These are phyloP conservation scores for Lagenidium giganteum DNA, from an alignment of 352 stramenopile species.

Conservation along the genomic window DNA sequence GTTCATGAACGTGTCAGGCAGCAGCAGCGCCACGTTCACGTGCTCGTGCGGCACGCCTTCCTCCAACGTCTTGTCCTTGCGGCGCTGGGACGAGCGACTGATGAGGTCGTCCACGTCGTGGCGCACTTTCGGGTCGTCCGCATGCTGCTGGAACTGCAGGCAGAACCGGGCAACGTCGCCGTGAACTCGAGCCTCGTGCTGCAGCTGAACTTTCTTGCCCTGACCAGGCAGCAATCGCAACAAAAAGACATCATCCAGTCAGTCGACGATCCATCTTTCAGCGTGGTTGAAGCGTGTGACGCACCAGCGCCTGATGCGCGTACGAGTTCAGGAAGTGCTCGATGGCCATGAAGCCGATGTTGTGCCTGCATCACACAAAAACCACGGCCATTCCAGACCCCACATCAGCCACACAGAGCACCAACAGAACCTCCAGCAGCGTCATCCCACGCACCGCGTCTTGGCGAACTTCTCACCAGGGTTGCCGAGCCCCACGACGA, in stretches of 20 bases:
- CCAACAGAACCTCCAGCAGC: not conserved
- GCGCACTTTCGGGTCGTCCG: conserved; percentile 22
- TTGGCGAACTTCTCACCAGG: conserved; percentile 76
- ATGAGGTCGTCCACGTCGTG: conserved; percentile 71
- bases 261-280: no score
- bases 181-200: conserved; percentile 56
- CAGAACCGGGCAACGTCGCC: conserved; percentile 59
- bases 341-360: conserved; percentile 66
- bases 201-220: conserved; percentile 36
- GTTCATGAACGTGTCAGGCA: conserved; percentile 85
- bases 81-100: conserved; percentile 61
- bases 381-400: not conserved
- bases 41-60: conserved; percentile 68
- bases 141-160: conserved; percentile 58
- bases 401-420: no score
- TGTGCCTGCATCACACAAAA: conserved; percentile 62
- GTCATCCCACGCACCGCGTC: conserved; percentile 41
- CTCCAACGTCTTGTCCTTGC: conserved; percentile 66
- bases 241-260: not conserved
- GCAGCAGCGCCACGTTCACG: conserved; percentile 73
- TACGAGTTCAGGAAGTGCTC: conserved; percentile 70
- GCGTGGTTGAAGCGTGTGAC: not conserved
- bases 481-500: conserved; percentile 83
- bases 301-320: conserved; percentile 50
- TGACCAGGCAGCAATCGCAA: conserved; percentile 5